These are phyloP conservation scores for Arthroderma sp. DNA, from an alignment of 2,329 filamentous ascomycete genomes.

Conservation along the genomic window DNA sequence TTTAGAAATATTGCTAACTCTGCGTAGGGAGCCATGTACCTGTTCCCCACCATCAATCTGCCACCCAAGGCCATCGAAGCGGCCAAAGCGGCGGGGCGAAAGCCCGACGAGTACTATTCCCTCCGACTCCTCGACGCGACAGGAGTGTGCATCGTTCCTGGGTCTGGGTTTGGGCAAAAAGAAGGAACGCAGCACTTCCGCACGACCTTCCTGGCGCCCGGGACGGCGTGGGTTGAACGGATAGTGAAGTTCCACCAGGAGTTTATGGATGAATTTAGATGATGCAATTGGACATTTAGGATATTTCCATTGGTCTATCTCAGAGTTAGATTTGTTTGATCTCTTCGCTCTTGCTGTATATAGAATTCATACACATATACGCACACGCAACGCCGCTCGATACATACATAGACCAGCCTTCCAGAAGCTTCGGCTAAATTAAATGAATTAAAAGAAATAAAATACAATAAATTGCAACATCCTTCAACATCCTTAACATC, in stretches of 20 bases:
- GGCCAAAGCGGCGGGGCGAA: constrained; percentile 58
- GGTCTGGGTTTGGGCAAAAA: constrained; percentile 87
- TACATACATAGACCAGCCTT: too few relatives aligned
- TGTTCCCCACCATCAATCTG: constrained; percentile 86
- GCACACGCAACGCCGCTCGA: too few relatives aligned
- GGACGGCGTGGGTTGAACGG: constrained; percentile 82
- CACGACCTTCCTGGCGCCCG: constrained; percentile 91
- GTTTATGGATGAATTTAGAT: constrained; percentile 70
- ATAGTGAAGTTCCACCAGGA: constrained; percentile 82
- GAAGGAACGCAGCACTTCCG: constrained; percentile 85
- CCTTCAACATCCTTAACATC: too few relatives aligned
- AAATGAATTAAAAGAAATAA: too few relatives aligned
- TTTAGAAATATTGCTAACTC: constrained; percentile 2
- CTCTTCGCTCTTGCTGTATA: too few relatives aligned
- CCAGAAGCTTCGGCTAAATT: too few relatives aligned
- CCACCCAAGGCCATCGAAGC: constrained; percentile 63
- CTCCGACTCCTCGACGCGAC: constrained; percentile 82
- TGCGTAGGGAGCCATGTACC: constrained; percentile 81
- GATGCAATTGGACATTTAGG: too few relatives aligned
- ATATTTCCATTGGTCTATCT: constrained; percentile 11
- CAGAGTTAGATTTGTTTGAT: constrained; percentile 11
- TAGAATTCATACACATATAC: too few relatives aligned
- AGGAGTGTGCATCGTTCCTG: constrained; percentile 86
- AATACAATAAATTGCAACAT: too few relatives aligned
- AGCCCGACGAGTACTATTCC: constrained; percentile 87